A percentile compares a stretch with the other conserved stretches of the same genome.
Conservation (phyloP, 202 grass and related monocot species). For the Carex arenaria region DNA sequence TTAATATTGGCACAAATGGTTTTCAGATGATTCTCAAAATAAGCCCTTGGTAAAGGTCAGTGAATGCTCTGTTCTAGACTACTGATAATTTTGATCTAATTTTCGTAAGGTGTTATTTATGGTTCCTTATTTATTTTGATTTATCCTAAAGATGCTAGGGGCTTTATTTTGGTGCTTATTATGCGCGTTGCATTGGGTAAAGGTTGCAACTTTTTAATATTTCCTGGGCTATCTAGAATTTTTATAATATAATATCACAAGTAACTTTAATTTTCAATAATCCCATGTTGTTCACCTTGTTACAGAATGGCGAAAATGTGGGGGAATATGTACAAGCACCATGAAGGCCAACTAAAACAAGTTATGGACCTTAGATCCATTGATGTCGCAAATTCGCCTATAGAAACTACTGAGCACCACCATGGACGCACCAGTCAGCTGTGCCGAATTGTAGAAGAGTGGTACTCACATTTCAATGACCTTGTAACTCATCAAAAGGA, state of each 20-base stretch:
- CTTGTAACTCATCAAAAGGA: constrained; percentile 74
- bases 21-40: not conserved
- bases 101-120: not conserved
- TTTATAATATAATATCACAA: not conserved
- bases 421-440: constrained; percentile 77
- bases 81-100: not conserved
- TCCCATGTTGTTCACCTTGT: constrained; percentile 3
- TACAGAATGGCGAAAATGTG: constrained; percentile 94
- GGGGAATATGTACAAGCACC: constrained; percentile 70
- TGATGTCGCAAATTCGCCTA: constrained; percentile 58
- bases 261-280: not conserved
- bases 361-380: constrained; percentile 57
- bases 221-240: not conserved
- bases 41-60: not conserved
- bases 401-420: constrained; percentile 71
- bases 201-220: not conserved
- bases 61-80: not conserved
- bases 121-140: not conserved
- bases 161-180: not conserved
- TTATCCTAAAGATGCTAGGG: not conserved
- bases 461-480: constrained; percentile 61
- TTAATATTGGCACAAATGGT: not conserved
- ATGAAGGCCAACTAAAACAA: constrained; percentile 55
- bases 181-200: not conserved
- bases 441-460: constrained; percentile 56